phyloP scores from a whole-genome alignment of 2,329 filamentous ascomycete genomes.

The Xylaria polymorpha region DNA sequence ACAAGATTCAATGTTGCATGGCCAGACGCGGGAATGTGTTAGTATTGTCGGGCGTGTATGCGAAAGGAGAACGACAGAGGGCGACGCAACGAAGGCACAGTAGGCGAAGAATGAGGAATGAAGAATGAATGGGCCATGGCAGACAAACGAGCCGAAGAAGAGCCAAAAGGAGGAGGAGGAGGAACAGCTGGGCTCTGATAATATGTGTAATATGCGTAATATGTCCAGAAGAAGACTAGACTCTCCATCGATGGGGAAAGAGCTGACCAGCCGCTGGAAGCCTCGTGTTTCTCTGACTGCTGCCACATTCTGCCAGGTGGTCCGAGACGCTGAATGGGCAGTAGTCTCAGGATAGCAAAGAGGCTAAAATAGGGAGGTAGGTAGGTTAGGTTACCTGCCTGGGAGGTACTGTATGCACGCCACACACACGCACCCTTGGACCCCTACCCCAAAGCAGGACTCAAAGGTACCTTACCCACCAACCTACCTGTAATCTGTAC shows the following conservation, averaged over 20 bases:
- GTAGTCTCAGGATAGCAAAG: conserved; percentile 22
- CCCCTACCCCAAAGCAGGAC: no score
- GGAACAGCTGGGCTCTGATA: conserved; percentile 9
- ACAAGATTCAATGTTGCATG: conserved; percentile 31
- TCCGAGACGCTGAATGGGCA: conserved; percentile 5
- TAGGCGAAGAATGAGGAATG: neutral
- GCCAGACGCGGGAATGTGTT: conserved; percentile 22
- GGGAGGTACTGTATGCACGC: neutral
- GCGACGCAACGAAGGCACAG: neutral
- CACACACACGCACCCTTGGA: neutral
- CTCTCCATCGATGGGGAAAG: conserved; percentile 16
- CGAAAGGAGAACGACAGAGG: conserved; percentile 3
- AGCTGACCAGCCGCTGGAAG: conserved; percentile 36
- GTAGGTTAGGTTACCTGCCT: neutral
- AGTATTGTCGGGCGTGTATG: conserved; percentile 4
- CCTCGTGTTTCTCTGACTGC: conserved; percentile 35
- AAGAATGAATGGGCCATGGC: no score
- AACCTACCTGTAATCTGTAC: neutral
- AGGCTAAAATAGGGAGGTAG: conserved; percentile 29
- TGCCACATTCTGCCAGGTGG: neutral
- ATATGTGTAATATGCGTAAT: neutral
- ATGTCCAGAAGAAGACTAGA: conserved; percentile 28
- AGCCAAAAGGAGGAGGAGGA: conserved; percentile 13
- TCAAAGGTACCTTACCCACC: neutral
- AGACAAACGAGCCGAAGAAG: neutral